Base-by-base conservation (phyloP, 345 rosid genomes). In the Sisymbrium altissimum region DNA sequence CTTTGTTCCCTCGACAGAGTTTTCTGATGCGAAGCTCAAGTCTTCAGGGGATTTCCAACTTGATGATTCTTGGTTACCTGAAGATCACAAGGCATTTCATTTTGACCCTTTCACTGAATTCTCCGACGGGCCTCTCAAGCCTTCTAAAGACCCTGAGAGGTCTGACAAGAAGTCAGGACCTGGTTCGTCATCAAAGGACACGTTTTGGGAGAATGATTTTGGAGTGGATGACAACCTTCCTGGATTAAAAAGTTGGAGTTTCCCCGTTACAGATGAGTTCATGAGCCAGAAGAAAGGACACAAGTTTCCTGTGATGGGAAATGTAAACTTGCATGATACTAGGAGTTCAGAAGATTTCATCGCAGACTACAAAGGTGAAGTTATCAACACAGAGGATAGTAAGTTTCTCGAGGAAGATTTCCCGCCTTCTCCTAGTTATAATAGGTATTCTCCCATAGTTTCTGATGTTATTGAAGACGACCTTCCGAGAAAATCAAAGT, bases 361-460 rank as follows among this genome's bases (percentile, higher is more conserved):
- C 13, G 76, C 80, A 72, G 88, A 83, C 60, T 74, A 80, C 62
- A 71, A 36, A 46, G 88, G 89, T 66, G 97, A 88, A 81, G 86
- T 83, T 67, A 76, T 86, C 54, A 81, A 89, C 78, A 65, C 79
- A 64, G 71, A 68, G 18, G 78, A 81, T 69, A 64, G 60, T 75
- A 72, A 71, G 45, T 70, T 64, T 68, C 59, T 56, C 38, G 77
- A 74, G 36, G 83, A 84, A 44, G 81, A 73, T 33, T 57, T 80
- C 70, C 68, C 78, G 64, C 68, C 79, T 56, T 68, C 73, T 17
- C 63, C 80, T 36, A 78, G 80, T 27, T 78, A 78, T 21, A 60
- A 70, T 21, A 48, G 73, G 61, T 77, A 76, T 46, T 69, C 83
- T 63, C 75, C 83, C 59, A 76, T 63, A 62, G 75, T 70, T 48